phyloP scores from a whole-genome alignment of 2,329 filamentous ascomycete species.

The Madurella mycetomatis region DNA sequence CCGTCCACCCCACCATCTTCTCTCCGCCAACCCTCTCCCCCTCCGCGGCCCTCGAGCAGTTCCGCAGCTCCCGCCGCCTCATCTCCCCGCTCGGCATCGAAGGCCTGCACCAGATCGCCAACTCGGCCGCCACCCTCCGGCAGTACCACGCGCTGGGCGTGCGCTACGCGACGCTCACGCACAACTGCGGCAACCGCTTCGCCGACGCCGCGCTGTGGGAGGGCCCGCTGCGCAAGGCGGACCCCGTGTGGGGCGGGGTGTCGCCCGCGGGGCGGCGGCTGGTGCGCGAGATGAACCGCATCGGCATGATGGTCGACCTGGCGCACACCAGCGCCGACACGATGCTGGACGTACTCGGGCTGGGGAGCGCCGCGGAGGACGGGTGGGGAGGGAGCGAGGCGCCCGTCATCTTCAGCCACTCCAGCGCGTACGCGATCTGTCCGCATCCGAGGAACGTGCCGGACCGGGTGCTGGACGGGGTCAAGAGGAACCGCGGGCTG shows the following conservation, averaged over 20 bases:
- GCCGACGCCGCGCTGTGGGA: slow-evolving; percentile 75
- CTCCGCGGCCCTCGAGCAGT: slow-evolving; percentile 50
- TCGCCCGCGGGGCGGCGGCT: slow-evolving; percentile 64
- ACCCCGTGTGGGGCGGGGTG: slow-evolving; percentile 65
- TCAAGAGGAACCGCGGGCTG: slow-evolving; percentile 67
- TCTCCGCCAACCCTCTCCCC: slow-evolving; percentile 63
- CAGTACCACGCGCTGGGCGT: slow-evolving; percentile 74
- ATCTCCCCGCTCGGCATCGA: slow-evolving; percentile 79
- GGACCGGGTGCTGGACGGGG: slow-evolving; percentile 72
- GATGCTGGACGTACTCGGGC: slow-evolving; percentile 74
- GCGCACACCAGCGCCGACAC: slow-evolving; percentile 73
- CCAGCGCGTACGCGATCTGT: slow-evolving; percentile 73
- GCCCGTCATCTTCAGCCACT: slow-evolving; percentile 86
- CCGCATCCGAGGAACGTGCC: slow-evolving; percentile 88
- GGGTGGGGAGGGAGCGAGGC: slow-evolving; percentile 68
- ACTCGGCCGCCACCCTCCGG: slow-evolving; percentile 71
- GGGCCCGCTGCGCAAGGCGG: slow-evolving; percentile 43
- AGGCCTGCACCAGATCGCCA: slow-evolving; percentile 90
- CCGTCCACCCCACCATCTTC: slow-evolving; percentile 64
- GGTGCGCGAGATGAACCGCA: slow-evolving; percentile 84
- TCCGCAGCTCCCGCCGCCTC: slow-evolving; percentile 43
- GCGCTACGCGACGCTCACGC: slow-evolving; percentile 82
- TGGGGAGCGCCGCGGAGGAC: slow-evolving; percentile 38
- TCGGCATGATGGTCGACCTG: slow-evolving; percentile 92
- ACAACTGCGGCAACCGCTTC: slow-evolving; percentile 89